These are phyloP conservation scores for Trichothecium roseum DNA, from an alignment of 2,329 filamentous ascomycete species.

Conservation along the genomic window DNA sequence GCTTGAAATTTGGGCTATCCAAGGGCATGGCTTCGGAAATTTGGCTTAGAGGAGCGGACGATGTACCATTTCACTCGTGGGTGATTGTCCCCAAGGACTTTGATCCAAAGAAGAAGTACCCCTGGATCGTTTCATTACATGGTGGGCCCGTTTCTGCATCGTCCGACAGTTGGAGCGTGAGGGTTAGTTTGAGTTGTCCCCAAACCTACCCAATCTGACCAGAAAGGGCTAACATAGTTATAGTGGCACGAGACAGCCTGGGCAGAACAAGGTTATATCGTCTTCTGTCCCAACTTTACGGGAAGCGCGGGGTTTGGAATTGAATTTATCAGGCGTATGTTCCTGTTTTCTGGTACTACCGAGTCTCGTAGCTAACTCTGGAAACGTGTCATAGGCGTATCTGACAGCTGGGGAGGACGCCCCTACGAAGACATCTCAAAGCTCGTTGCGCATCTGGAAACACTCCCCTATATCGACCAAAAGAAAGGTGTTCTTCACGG, in stretches of 20 bases:
- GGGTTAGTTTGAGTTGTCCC: conserved; percentile 15
- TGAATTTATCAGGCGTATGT: conserved; percentile 20
- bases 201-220: not conserved
- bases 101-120: conserved; percentile 23
- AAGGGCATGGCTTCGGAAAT: conserved; percentile 27
- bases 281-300: conserved; percentile 48
- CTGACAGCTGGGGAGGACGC: conserved; percentile 39
- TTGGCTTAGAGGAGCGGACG: conserved; percentile 26
- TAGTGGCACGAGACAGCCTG: conserved; percentile 45
- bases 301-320: conserved; percentile 47
- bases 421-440: conserved; percentile 46
- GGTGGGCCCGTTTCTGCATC: conserved; percentile 34
- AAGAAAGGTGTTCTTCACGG: conserved; percentile 41
- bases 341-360: not conserved
- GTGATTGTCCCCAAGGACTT: conserved; percentile 27
- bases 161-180: conserved; percentile 41
- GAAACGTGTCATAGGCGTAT: conserved; percentile 33
- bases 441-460: conserved; percentile 39
- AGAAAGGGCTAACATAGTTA: not conserved
- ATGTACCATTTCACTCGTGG: conserved; percentile 26
- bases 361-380: conserved; percentile 8
- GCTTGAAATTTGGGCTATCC: conserved; percentile 20
- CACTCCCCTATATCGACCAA: conserved; percentile 42
- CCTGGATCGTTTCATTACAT: conserved; percentile 25
- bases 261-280: conserved; percentile 50